Evolutionary conservation across 352 stramenopile species (phyloP).

Genomic region (Phytophthora pseudosyringae): DNA sequence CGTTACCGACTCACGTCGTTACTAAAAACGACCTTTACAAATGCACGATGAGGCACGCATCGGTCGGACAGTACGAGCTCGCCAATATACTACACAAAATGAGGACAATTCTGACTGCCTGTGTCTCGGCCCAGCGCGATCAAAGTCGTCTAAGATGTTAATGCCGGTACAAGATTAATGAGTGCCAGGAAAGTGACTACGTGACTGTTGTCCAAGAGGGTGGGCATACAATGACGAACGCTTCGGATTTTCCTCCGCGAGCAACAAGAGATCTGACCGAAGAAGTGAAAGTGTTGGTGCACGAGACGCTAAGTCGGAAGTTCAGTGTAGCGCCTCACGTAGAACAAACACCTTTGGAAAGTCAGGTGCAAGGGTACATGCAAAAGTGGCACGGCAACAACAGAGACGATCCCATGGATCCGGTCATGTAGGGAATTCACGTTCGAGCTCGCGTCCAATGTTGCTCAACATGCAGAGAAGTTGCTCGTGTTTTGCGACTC

Average conservation of each 20-base stretch:
- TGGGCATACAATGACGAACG: not conserved
- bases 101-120: too few species aligned
- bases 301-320: not conserved
- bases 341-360: not conserved
- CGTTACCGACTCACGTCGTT: too few species aligned
- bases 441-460: not conserved
- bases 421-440: not conserved
- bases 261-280: not conserved
- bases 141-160: too few species aligned
- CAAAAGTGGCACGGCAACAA: not conserved
- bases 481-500: conserved; percentile 17
- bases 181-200: not conserved
- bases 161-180: not conserved
- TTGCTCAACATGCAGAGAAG: not conserved
- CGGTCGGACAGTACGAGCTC: too few species aligned
- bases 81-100: too few species aligned
- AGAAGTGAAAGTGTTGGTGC: not conserved
- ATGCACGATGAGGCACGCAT: too few species aligned
- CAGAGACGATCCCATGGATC: conserved; percentile 2
- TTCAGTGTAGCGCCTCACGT: not conserved
- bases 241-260: not conserved
- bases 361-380: conserved; percentile 7
- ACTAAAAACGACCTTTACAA: too few species aligned
- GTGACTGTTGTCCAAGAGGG: not conserved
- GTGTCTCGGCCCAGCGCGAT: too few species aligned